Evolutionary conservation across 768 basidiomycete species (phyloP), one percentile per base, ranked within the genome.

Genomic region (Saitozyma sp.): DNA sequence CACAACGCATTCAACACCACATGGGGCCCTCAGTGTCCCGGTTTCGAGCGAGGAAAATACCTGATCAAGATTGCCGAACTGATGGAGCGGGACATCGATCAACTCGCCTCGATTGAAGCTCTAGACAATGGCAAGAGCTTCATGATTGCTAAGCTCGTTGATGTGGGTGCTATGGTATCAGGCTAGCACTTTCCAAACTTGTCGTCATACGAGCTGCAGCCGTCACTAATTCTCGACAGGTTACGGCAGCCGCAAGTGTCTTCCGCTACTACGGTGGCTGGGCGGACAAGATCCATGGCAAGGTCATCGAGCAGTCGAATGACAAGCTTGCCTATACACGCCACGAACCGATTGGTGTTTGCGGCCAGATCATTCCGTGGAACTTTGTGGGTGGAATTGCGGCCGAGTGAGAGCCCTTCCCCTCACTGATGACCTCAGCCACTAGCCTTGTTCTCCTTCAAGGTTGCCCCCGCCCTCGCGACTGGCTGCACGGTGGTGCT

Each of bases 281-380:
- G 89, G 91, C 91, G 46, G 94, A 97, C 82, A 97, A 97, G 82
- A 88, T 96, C 54, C 81, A 84, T 20, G 95, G 96, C 19, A 87
- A 94, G 85, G 89, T 88, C 66, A 68, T 78, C 50, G 63, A 65
- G 57, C 60, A 58, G 17, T 29, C 17, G 11, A 38, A 51, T 19
- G 45, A 81, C 54, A 96, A 95, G 80, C 80, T 90, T 58, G 90
- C 89, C 6, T 92, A 90, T 80, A 88, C 87, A 7, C 80, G 85
- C 10, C 86, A 87, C 68, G 88, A 90, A 77, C 88, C 88, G 0
- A 75, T 79, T 53, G 78, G 78, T 63, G 78, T 77, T 37, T 92
- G 90, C 74, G 92, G 89, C 2, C 94, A 96, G 79, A 94, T 82
- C 63, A 76, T 92, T 68, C 91, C 92, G 8, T 93, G 91, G 92